Evolutionary conservation across 2,329 filamentous ascomycete species (phyloP).

Genomic region (Colletotrichum sp.): DNA sequence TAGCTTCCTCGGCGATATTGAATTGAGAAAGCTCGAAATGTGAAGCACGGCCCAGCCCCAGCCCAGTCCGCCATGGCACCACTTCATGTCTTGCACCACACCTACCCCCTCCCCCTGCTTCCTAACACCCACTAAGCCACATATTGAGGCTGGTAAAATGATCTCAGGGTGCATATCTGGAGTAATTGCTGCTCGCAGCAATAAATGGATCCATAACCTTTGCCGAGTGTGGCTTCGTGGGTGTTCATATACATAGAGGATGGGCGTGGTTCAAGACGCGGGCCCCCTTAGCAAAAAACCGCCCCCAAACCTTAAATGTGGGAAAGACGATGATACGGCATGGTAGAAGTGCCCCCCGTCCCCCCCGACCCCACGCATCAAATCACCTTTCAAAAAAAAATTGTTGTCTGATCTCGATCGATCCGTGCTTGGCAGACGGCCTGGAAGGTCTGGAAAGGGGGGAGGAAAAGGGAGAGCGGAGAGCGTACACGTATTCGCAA

Average conservation of each 20-base stretch:
- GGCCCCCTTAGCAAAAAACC: background rate
- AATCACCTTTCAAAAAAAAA: background rate
- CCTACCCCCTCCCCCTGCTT: background rate
- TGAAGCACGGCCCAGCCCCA: background rate
- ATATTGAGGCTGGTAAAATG: background rate
- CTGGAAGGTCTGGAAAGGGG: background rate
- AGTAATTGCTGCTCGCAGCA: background rate
- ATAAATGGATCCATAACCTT: background rate
- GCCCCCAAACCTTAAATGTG: background rate
- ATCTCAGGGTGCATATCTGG: background rate
- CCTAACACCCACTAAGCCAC: background rate
- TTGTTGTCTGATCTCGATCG: background rate
- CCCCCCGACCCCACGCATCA: background rate
- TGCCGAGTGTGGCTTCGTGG: background rate
- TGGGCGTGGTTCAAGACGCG: background rate
- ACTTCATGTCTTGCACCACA: background rate
- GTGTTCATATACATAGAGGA: background rate
- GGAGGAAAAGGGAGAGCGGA: background rate
- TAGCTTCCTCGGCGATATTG: background rate
- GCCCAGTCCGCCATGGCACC: background rate
- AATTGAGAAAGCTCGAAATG: background rate
- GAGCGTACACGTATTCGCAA: slow-evolving; percentile 11
- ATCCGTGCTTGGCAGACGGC: background rate
- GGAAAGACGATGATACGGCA: background rate
- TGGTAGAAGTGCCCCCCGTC: background rate